Evolutionary conservation across 2,329 filamentous ascomycete genomes (phyloP).

Genomic region (Diaporthe australafricana): DNA sequence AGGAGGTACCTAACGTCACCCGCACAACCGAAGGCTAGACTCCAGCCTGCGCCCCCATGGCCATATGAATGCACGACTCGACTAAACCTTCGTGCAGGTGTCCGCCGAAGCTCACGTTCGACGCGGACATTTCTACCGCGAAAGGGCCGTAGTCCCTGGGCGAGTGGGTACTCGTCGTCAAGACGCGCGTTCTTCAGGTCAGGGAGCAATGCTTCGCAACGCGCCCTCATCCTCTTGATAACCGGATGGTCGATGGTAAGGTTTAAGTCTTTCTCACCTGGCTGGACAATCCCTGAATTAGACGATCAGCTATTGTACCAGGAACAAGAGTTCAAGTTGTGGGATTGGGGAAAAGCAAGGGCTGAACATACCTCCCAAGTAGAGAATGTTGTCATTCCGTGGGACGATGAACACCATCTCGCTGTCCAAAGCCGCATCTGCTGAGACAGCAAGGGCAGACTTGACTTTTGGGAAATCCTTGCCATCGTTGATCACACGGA

Average conservation of each 20-base stretch:
- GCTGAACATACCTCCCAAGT: conserved; percentile 4
- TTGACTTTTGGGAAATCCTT: neutral
- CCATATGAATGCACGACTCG: conserved; percentile 14
- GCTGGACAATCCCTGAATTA: neutral
- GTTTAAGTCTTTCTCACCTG: neutral
- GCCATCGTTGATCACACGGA: conserved; percentile 8
- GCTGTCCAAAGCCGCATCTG: neutral
- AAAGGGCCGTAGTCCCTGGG: conserved; percentile 5
- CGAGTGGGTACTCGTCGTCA: conserved; percentile 10
- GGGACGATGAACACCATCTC: conserved; percentile 13
- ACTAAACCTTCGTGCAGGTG: neutral
- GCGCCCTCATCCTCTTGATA: conserved; percentile 3
- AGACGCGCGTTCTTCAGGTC: conserved; percentile 7
- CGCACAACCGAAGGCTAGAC: neutral
- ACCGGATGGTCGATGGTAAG: neutral
- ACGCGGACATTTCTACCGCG: conserved; percentile 15
- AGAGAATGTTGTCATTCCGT: conserved; percentile 4
- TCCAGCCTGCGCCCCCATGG: conserved; percentile 5
- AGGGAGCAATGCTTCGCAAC: neutral
- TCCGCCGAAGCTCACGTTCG: conserved; percentile 3
- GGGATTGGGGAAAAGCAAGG: neutral
- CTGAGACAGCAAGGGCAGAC: neutral
- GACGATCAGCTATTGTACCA: neutral
- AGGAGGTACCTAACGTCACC: neutral
- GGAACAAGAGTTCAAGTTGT: too few relatives aligned